Base-by-base conservation (phyloP, 1,284 basidiomycete species). In the Ganoderma leucocontextum region DNA sequence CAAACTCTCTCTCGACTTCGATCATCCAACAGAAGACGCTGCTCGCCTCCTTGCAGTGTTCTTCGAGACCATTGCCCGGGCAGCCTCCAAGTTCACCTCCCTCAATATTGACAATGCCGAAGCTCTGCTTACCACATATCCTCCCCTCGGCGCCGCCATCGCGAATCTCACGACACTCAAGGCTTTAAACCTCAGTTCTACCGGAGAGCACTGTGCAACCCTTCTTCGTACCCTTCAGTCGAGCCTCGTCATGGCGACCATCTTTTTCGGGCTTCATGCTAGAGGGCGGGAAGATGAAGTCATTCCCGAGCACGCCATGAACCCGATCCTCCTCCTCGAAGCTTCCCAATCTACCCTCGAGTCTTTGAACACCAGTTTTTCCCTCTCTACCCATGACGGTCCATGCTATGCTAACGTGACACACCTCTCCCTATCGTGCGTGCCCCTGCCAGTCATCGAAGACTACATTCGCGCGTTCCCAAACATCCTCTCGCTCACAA, bases 331-430 rank as follows among this genome's bases (percentile, higher is more conserved):
- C 22, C 47, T 52, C 12, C 47, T 52, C 4, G 47, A 52, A 25
- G 47, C 22, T 12, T 52, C 47, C 47, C 47, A 52, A 52, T 52
- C 47, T n/a, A 52, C 47, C 22, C 47, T 52, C 22, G 47, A 52
- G 12, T 52, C 47, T 13, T 25, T 52, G 22, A 22, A 4, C 4
- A 12, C 4, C 22, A 25, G 22, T 25, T 35, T 33, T 35, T 2
- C 52, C 15, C 3, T 19, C 6, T 8, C 25, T 17, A 1, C 6
- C 6, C 13, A 5, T 7, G 33, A 35, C 15, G 33, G 33, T 13
- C 33, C 33, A 8, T 55, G 15, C 29, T 55, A 55, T 13, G 6
- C 52, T 29, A 55, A 55, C 29, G 7, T 55, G 15, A 55, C 52
- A 17, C 29, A 12, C 25, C 52, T 55, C 15, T 15, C 33, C 1